These are phyloP conservation scores for Arthroderma sp. DNA, from an alignment of 2,329 filamentous ascomycete species.

Conservation along the genomic window DNA sequence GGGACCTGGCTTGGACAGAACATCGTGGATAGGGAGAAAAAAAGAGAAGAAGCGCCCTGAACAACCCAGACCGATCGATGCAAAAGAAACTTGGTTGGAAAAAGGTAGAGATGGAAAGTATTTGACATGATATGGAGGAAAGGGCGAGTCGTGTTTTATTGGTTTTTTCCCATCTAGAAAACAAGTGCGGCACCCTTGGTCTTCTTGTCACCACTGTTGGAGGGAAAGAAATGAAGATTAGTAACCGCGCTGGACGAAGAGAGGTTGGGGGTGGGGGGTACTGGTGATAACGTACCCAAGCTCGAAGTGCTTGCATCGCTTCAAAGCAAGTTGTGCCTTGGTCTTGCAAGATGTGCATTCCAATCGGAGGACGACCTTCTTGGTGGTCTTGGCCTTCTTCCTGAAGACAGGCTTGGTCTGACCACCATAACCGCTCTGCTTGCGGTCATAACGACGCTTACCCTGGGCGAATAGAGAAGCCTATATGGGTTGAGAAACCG, in stretches of 20 bases:
- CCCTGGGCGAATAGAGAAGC: constrained; percentile 93
- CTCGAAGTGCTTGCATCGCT: constrained; percentile 99
- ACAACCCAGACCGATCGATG: no score
- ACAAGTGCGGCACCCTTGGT: constrained; percentile 99
- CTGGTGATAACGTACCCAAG: constrained; percentile 59
- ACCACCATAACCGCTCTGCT: constrained; percentile 99
- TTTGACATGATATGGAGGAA: no score
- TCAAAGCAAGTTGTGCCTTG: constrained; percentile 93
- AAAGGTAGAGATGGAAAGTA: no score
- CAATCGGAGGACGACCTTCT: constrained; percentile 98
- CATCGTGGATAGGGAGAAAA: no score
- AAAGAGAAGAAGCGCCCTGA: no score
- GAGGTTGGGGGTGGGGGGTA: not conserved
- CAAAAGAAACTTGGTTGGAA: no score
- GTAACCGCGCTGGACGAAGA: not conserved
- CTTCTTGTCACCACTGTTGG: constrained; percentile 97
- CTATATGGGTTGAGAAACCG: constrained; percentile 27
- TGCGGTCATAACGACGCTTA: constrained; percentile 99
- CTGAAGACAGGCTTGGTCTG: constrained; percentile 99
- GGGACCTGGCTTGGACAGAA: no score
- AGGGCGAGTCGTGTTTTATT: constrained; percentile 1
- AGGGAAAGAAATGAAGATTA: constrained; percentile 13
- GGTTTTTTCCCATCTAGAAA: constrained; percentile 58
- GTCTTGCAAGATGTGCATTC: constrained; percentile 98
- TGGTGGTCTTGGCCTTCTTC: constrained; percentile 99